Evolutionary conservation across 331 rosid species (phyloP).

Genomic region (Malus hybrid): DNA sequence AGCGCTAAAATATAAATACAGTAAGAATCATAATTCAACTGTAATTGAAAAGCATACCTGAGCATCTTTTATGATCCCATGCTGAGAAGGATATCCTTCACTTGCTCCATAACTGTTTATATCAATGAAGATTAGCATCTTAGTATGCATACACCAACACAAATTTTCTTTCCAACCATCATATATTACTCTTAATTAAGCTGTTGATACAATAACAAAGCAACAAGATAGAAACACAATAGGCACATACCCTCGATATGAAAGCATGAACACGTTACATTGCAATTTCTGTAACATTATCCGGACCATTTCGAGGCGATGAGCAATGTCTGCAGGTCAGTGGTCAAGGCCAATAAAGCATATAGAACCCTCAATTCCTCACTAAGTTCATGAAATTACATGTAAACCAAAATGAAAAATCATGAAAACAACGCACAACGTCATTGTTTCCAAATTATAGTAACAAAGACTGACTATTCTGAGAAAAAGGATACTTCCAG

Average conservation of each 20-base stretch:
- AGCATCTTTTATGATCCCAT: conserved; percentile 83
- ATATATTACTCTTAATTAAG: conserved; percentile 2
- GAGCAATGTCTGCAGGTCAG: conserved; percentile 80
- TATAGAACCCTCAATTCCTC: background rate
- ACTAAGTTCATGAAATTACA: background rate
- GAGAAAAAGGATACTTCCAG: conserved; percentile 89
- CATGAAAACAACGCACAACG: background rate
- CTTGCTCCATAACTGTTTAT: conserved; percentile 83
- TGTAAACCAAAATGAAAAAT: background rate
- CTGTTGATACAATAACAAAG: background rate
- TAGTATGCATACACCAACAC: background rate
- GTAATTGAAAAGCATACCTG: conserved; percentile 48
- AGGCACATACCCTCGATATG: conserved; percentile 79
- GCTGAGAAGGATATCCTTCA: conserved; percentile 98
- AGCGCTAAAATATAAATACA: background rate
- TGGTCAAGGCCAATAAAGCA: conserved; percentile 52
- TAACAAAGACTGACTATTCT: background rate
- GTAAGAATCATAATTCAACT: background rate
- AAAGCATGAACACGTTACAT: conserved; percentile 94
- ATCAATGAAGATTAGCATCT: conserved; percentile 13
- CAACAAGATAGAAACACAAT: background rate
- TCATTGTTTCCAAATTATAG: background rate
- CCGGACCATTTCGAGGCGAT: conserved; percentile 97
- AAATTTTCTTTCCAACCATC: background rate
- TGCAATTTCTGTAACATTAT: conserved; percentile 75